These are phyloP conservation scores for Caryopteris hybrid DNA, from an alignment of 305 asterid genomes.

Conservation along the genomic window DNA sequence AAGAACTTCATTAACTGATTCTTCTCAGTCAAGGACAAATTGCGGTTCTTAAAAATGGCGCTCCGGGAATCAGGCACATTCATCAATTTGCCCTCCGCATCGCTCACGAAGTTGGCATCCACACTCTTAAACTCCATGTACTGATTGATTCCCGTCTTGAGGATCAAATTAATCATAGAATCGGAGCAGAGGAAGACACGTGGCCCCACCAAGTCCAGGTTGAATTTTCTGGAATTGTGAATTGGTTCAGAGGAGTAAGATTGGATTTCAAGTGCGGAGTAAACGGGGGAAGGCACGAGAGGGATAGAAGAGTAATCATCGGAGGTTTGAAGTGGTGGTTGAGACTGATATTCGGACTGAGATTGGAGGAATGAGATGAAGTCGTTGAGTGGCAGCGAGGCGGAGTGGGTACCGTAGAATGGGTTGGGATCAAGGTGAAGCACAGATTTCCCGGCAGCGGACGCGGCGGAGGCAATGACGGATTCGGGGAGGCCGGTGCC, in stretches of 20 bases:
- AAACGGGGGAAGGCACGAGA: constrained; percentile 43
- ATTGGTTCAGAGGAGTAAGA: constrained; percentile 43
- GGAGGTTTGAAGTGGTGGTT: constrained; percentile 26
- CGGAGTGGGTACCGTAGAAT: constrained; percentile 64
- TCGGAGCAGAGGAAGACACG: constrained; percentile 73
- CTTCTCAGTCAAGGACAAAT: constrained; percentile 62
- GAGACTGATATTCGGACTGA: constrained; percentile 36
- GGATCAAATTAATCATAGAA: constrained; percentile 58
- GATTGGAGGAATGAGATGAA: constrained; percentile 49
- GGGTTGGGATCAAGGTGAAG: constrained; percentile 82
- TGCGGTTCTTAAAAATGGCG: constrained; percentile 70
- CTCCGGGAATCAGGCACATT: constrained; percentile 78
- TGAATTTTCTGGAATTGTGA: constrained; percentile 46
- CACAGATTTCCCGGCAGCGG: constrained; percentile 72
- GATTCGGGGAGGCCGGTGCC: constrained; percentile 92
- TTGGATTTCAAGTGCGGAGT: constrained; percentile 49
- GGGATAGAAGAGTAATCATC: constrained; percentile 25
- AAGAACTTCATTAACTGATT: constrained; percentile 82
- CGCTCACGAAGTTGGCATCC: constrained; percentile 60
- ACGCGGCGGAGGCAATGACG: constrained; percentile 75
- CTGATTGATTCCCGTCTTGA: constrained; percentile 61
- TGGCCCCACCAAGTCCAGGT: constrained; percentile 70
- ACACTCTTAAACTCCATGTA: constrained; percentile 85
- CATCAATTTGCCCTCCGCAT: constrained; percentile 45
- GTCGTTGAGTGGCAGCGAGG: constrained; percentile 68